Percentiles rank a stretch among this genome's conserved stretches.
Conservation (phyloP, 164 flowering plant species). For the Macadamia tetraphylla region DNA sequence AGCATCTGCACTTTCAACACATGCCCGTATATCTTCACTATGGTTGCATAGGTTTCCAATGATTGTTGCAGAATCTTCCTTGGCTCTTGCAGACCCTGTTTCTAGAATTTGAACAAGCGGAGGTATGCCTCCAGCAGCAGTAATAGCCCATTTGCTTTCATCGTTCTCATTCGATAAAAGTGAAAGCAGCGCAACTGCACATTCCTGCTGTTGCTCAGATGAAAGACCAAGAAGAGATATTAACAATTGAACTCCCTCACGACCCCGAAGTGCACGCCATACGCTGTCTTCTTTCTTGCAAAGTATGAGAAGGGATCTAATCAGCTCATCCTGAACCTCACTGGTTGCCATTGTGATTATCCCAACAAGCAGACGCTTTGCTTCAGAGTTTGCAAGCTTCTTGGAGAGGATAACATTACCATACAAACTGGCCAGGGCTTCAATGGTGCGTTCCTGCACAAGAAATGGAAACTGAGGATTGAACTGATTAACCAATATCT, state of each 20-base stretch:
- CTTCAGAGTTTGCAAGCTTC: conserved; percentile 61
- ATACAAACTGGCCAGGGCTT: conserved; percentile 81
- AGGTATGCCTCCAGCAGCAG: conserved; percentile 93
- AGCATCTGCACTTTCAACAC: conserved; percentile 91
- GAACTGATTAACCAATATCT: conserved; percentile 52
- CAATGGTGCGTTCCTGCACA: conserved; percentile 76
- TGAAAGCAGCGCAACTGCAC: conserved; percentile 68
- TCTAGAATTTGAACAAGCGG: conserved; percentile 84
- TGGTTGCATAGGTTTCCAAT: conserved; percentile 78
- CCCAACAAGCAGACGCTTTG: conserved; percentile 73
- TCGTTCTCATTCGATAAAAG: conserved; percentile 70
- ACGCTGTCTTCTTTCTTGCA: conserved; percentile 59
- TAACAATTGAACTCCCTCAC: conserved; percentile 78
- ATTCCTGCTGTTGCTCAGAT: conserved; percentile 84
- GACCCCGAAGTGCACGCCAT: conserved; percentile 81
- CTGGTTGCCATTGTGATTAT: conserved; percentile 73
- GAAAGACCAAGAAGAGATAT: conserved; percentile 83
- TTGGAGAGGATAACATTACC: conserved; percentile 52
- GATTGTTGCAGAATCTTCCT: conserved; percentile 76
- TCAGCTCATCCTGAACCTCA: conserved; percentile 75
- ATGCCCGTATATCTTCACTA: conserved; percentile 83
- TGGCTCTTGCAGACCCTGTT: conserved; percentile 72
- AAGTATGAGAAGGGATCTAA: conserved; percentile 50
- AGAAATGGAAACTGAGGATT: conserved; percentile 56
- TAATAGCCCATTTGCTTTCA: conserved; percentile 87